These are phyloP conservation scores for Caryopteris hybrid DNA, from an alignment of 305 asterid species.

Conservation along the genomic window DNA sequence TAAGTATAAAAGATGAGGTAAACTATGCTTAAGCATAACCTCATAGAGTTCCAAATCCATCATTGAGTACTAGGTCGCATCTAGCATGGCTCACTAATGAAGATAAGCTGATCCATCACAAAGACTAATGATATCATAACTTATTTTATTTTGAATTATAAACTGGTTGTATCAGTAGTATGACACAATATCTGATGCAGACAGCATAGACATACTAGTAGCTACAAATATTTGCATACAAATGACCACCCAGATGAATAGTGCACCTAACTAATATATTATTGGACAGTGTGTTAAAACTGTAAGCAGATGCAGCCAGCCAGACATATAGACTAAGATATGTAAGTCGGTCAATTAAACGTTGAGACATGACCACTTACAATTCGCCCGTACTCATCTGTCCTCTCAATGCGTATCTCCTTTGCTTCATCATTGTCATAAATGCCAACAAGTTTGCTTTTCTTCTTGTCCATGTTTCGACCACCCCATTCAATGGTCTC, in stretches of 20 bases:
- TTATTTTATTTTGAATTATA: no score
- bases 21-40: not conserved
- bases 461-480: constrained; percentile 96
- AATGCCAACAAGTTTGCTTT: constrained; percentile 90
- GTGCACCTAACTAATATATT: not conserved
- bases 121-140: not conserved
- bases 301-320: not conserved
- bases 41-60: not conserved
- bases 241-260: not conserved
- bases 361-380: constrained; percentile 47
- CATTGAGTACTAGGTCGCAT: not conserved
- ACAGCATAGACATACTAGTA: no score
- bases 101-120: not conserved
- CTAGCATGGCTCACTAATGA: not conserved
- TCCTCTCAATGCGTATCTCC: constrained; percentile 88
- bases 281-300: not conserved
- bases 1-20: not conserved
- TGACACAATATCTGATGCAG: not conserved
- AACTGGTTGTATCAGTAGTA: no score
- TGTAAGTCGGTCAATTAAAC: not conserved
- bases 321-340: not conserved
- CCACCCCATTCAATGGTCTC: constrained; percentile 98
- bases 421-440: constrained; percentile 51
- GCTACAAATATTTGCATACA: not conserved
- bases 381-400: constrained; percentile 89